These are phyloP conservation scores for Dillenia turbinata DNA, from an alignment of 164 flowering plant species.

Conservation along the genomic window DNA sequence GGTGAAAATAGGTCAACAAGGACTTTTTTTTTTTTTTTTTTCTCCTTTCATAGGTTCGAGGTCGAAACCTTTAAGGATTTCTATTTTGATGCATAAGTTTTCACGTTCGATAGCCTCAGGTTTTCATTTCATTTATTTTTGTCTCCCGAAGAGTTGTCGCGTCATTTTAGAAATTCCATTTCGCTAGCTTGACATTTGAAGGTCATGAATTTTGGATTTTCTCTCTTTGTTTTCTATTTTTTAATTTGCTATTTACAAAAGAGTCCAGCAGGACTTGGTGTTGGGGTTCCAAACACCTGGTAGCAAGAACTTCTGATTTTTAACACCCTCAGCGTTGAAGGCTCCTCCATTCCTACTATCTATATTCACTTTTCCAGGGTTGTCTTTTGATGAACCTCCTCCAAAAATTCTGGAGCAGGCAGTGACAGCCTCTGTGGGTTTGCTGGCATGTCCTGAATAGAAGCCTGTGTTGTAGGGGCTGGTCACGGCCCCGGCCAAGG, in stretches of 20 bases:
- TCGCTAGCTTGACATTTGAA: no score
- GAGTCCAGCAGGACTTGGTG: slow-evolving; percentile 35
- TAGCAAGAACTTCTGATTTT: slow-evolving; percentile 36
- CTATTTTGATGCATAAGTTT: no score
- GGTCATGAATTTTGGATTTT: no score
- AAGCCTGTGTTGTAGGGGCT: slow-evolving; percentile 35
- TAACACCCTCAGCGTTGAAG: slow-evolving; percentile 35
- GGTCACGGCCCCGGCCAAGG: slow-evolving; percentile 32
- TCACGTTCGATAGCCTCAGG: no score
- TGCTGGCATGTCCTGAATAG: neutral
- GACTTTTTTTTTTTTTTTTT: no score
- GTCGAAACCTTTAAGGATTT: no score
- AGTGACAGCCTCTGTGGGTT: slow-evolving; percentile 18
- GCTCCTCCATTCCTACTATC: slow-evolving; percentile 31
- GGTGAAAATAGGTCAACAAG: no score
- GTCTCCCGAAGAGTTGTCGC: no score
- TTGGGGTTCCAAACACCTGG: slow-evolving; percentile 47
- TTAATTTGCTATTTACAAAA: slow-evolving; percentile 11
- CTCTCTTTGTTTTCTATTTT: no score
- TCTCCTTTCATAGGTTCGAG: no score
- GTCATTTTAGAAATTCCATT: no score
- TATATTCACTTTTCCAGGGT: slow-evolving; percentile 31
- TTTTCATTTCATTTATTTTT: no score
- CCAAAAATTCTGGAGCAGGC: slow-evolving; percentile 34
- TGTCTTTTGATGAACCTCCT: slow-evolving; percentile 30